These are phyloP conservation scores for Tuber brumale DNA, from an alignment of 495 filamentous ascomycete genomes.

Conservation along the genomic window DNA sequence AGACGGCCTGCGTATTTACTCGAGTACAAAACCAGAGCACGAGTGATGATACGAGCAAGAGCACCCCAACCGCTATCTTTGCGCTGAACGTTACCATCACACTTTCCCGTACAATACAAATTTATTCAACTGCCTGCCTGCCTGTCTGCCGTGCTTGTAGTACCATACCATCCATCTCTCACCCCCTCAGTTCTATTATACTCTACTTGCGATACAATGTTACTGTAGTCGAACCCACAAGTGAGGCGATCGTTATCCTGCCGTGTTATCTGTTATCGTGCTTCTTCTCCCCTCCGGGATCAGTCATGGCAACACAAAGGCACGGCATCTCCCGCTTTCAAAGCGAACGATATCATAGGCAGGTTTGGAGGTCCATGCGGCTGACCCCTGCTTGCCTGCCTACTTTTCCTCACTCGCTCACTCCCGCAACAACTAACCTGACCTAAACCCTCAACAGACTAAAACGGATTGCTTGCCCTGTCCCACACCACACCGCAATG, in stretches of 20 bases:
- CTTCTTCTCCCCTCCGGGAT: neutral
- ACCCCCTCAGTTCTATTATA: neutral
- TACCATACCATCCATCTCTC: neutral
- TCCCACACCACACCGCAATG: neutral
- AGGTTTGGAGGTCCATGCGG: neutral
- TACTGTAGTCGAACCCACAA: neutral
- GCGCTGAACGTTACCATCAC: too few relatives aligned
- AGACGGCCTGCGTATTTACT: too few relatives aligned
- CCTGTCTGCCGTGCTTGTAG: neutral
- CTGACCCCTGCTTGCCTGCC: neutral
- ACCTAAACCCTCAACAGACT: neutral
- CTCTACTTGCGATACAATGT: neutral
- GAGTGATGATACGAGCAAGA: too few relatives aligned
- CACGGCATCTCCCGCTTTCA: neutral
- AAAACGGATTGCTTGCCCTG: neutral
- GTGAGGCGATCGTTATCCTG: neutral
- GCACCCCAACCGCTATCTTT: too few relatives aligned
- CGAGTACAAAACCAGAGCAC: too few relatives aligned
- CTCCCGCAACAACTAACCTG: neutral
- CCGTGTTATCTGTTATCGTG: neutral
- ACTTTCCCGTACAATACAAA: too few relatives aligned
- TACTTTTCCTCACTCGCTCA: neutral
- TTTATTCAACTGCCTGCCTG: too few relatives aligned
- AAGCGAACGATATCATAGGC: neutral
- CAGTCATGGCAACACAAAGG: neutral